Percentiles rank a stretch among this genome's conserved stretches.
Conservation (phyloP, 305 asterid genomes). For the Fraxinus velutina region DNA sequence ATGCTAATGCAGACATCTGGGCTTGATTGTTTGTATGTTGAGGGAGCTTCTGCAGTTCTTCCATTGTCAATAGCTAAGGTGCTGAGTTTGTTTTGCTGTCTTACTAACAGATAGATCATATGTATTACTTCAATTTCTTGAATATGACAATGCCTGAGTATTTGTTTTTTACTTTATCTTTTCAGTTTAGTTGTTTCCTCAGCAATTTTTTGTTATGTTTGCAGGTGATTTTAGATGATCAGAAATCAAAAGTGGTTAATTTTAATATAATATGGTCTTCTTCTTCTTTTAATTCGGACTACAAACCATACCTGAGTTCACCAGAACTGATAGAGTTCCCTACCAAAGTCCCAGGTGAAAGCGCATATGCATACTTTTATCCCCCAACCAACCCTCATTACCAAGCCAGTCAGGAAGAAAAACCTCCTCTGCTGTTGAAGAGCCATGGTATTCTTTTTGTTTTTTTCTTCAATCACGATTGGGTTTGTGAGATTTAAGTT, state of each 20-base stretch:
- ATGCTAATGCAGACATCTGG: conserved; percentile 57
- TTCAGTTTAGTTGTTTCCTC: background rate
- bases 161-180: background rate
- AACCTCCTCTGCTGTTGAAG: conserved; percentile 84
- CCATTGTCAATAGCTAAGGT: conserved; percentile 90
- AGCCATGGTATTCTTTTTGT: conserved; percentile 62
- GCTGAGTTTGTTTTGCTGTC: conserved; percentile 17
- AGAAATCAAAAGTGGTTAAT: conserved; percentile 59
- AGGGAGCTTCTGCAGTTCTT: conserved; percentile 82
- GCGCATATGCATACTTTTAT: conserved; percentile 90
- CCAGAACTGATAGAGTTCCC: conserved; percentile 87
- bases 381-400: conserved; percentile 78
- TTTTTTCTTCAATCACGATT: background rate
- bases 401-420: conserved; percentile 67
- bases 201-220: conserved; percentile 25
- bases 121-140: conserved; percentile 19
- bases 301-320: conserved; percentile 53
- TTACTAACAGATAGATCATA: background rate
- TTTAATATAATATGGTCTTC: conserved; percentile 75
- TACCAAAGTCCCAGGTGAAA: conserved; percentile 75
- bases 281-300: conserved; percentile 45
- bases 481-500: background rate
- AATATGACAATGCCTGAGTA: background rate
- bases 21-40: conserved; percentile 59
- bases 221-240: conserved; percentile 72